Conservation (phyloP, 441 rosid species). For the Daphne laureola region DNA sequence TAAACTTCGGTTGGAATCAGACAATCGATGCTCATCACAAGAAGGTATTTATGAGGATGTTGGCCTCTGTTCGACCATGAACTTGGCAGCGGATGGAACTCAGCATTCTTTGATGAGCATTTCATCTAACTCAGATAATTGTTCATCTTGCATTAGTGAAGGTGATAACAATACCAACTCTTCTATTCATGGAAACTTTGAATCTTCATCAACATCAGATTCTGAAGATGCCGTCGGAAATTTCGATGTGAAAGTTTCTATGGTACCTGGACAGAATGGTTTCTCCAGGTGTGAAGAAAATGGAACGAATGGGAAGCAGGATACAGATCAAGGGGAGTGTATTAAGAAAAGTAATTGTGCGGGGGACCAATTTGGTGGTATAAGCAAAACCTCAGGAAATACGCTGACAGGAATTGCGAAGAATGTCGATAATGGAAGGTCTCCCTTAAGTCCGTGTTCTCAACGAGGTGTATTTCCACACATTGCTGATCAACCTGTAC, state of each 20-base stretch:
- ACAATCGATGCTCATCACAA: slow-evolving; percentile 20
- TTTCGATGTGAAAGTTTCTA: slow-evolving; percentile 50
- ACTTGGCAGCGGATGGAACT: slow-evolving; percentile 18
- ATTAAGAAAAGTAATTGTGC: slow-evolving; percentile 24
- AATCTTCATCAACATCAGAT: slow-evolving; percentile 73
- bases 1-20: slow-evolving; percentile 19
- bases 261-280: slow-evolving; percentile 30
- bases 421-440: slow-evolving; percentile 31
- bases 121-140: slow-evolving; percentile 66
- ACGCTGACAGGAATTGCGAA: slow-evolving; percentile 24
- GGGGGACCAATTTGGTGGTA: slow-evolving; percentile 29
- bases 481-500: slow-evolving; percentile 48
- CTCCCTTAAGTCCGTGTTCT: slow-evolving; percentile 30
- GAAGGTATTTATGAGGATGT: slow-evolving; percentile 25
- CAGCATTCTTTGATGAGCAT: slow-evolving; percentile 37
- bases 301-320: slow-evolving; percentile 26
- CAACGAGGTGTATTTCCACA: slow-evolving; percentile 46
- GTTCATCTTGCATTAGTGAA: slow-evolving; percentile 79
- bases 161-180: slow-evolving; percentile 64
- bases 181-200: slow-evolving; percentile 54
- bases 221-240: slow-evolving; percentile 74
- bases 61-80: slow-evolving; percentile 20
- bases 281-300: slow-evolving; percentile 31
- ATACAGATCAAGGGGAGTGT: slow-evolving; percentile 23
- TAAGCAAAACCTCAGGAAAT: slow-evolving; percentile 25